Evolutionary conservation across 768 basidiomycete species (phyloP), one percentile per base, ranked within the genome.

Genomic region (Leccinellum albellum): DNA sequence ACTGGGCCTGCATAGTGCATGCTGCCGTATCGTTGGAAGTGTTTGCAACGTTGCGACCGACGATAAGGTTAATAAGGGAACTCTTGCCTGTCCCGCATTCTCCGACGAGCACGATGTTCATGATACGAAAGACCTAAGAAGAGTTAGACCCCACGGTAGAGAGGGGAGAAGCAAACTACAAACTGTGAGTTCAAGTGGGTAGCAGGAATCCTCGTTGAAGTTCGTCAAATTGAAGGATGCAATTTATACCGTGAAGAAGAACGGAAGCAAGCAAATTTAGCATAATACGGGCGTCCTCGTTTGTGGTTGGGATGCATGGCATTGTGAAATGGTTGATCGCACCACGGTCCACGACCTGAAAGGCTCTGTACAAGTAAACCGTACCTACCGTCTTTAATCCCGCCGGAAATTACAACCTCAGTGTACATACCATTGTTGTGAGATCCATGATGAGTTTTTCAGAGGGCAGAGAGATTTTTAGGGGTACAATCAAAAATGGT

Each of bases 1-100:
- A 51, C 32, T 47, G 37, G 15, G 37, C 21, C 32, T 45, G 20
- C 12, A 51, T 29, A 15, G 68, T 70, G 51, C 66, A 63, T 21
- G 61, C 53, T 4, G 26, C 6, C n/a, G 68, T 47, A 44, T 68
- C 66, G 40, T 57, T 60, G 29, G 66, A 68, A 14, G 64, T 60
- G 12, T 51, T 49, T 28, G 64, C 59, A 3, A 60, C 33, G 26
- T 63, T 29, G 46, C 23, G 33, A 1, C 58, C 57, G 0, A 61
- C 13, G 37, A 66, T 59, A 9, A 68, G 44, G 44, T 70, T 70
- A 6, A 70, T 53, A 20, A 70, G 50, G 15, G 63, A 70, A 5
- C 68, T 70, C 37, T 70, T 66, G 37, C 68, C 66, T 26, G 50
- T 56, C 15, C 65, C 67, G 4, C 61, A 61, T 59, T 70, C 67